Conservation (phyloP, 441 rosid species). For the Biscutella laevigata region DNA sequence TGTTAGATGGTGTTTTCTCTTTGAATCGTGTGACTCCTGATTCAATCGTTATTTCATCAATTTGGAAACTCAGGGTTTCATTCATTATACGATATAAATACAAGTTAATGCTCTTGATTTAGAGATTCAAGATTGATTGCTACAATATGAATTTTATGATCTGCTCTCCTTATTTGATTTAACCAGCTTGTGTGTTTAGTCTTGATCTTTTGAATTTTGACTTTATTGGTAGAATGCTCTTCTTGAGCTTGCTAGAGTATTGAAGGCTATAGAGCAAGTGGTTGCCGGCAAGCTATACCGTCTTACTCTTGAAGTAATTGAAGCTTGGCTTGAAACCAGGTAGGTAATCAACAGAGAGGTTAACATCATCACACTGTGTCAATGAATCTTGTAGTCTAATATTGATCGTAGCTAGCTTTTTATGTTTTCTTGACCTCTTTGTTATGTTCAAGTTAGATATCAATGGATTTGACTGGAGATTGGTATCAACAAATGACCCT, state of each 20-base stretch:
- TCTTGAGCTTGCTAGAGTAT: conserved; percentile 43
- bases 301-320: conserved; percentile 44
- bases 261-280: conserved; percentile 51
- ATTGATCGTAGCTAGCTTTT: background rate
- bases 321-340: conserved; percentile 34
- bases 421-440: background rate
- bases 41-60: too few relatives aligned
- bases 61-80: too few relatives aligned
- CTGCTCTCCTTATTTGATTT: background rate
- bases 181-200: background rate
- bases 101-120: conserved; percentile 4
- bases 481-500: conserved; percentile 33
- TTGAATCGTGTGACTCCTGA: background rate
- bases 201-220: too few relatives aligned
- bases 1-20: background rate
- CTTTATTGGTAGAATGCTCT: conserved; percentile 30
- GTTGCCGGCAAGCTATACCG: conserved; percentile 49
- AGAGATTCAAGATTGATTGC: background rate
- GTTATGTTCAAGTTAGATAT: conserved; percentile 24
- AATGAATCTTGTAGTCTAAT: background rate
- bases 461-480: conserved; percentile 30
- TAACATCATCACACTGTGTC: background rate
- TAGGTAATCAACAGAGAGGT: conserved; percentile 2
- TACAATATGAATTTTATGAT: background rate
- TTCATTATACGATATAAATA: too few relatives aligned